Evolutionary conservation across 2,329 filamentous ascomycete genomes (phyloP), one percentile per base, ranked within the genome.

Genomic region (Scortechinia acanthostroma): DNA sequence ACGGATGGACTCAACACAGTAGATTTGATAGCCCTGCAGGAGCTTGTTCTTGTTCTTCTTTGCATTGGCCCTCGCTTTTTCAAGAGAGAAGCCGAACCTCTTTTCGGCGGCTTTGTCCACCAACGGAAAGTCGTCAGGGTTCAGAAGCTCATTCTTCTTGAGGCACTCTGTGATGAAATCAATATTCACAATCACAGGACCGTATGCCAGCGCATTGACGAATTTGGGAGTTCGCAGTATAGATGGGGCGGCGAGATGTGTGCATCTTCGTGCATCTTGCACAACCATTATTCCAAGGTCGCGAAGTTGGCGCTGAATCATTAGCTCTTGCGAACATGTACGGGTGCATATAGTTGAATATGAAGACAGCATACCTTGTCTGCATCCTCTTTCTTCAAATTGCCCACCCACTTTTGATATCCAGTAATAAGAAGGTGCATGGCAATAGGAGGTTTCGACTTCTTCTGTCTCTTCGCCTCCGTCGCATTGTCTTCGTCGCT

Each of bases 151-250:
- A 50, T 85, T 79, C 22, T 79, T 71, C 42, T 86, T 79, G 10
- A 97, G 71, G 42, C 86, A 88, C 20, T 77, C 72, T 46, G 91
- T 86, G 47, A 98, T 78, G 61, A 89, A 98, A 5, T 77, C 74
- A 1, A 84, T 86, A 42, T 81, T 82, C 45, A 97, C 76, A 37
- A 97, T 77, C 1, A 77, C 74, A 0, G 90, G 88, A 0, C 87
- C 90, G 48, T 80, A 82, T 16, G 93, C 90, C 21, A 98, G 69
- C 13, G 90, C 89, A 49, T 84, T 86, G 43, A 97, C 82, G 58
- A 98, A 98, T 58, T 98, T 98, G 59, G 88, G 82, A 0, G 93
- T 98, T 28, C 93, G 85, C 23, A 96, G 79, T 49, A 97, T 80
- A 35, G 81, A 77, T 1, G 91, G 93, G 3, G 91, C 91, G 23